Base-by-base conservation (phyloP, 2,329 filamentous ascomycete genomes). In the Venturia pyrina region DNA sequence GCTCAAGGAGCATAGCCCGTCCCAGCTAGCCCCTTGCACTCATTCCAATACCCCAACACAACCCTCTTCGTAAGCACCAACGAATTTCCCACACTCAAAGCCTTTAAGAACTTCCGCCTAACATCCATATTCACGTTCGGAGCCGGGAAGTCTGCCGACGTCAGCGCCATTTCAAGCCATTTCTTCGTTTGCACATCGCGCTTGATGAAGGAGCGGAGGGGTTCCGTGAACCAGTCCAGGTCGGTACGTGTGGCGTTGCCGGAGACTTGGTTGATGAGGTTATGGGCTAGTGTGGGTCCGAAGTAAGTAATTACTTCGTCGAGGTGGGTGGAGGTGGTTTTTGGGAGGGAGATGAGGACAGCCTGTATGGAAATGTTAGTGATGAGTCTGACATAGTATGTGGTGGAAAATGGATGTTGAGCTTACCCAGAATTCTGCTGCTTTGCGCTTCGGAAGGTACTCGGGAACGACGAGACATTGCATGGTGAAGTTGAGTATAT, bases 351-450 rank as follows among this genome's bases (percentile, higher is more conserved):
- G 13, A 66, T 46, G 53, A 67, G 67, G 11, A 48, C 32, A 40
- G 53, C 57, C 64, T 66, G 28, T n/a, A 59, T 37, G 3, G 11
- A 5, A 53, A 53, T 15, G 13, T 53, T 53, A 37, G 64, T 11
- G 37, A 65, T 62, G 11, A 66, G 19, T 34, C 6, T 19, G 1
- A 1, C 4, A 43, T 46, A 8, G 56, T 11, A 66, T 32, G 21
- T n/a, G 13, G 28, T 15, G 15, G 19, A 34, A 28, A 34, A 57
- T n/a, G 13, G 37, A 41, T 13, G 17, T 21, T 21, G 34, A 63
- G 72, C 81, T 70, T 76, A 89, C 87, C 89, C 91, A 95, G 68
- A 96, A 90, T 37, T 89, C 85, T 10, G 87, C 85, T 1, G 90
- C 85, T 2, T 89, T 85, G 40, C 83, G 83, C 76, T 95, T 96